phyloP scores from a whole-genome alignment of 2,329 filamentous ascomycete genomes.

The Penicillium psychrosexuale region DNA sequence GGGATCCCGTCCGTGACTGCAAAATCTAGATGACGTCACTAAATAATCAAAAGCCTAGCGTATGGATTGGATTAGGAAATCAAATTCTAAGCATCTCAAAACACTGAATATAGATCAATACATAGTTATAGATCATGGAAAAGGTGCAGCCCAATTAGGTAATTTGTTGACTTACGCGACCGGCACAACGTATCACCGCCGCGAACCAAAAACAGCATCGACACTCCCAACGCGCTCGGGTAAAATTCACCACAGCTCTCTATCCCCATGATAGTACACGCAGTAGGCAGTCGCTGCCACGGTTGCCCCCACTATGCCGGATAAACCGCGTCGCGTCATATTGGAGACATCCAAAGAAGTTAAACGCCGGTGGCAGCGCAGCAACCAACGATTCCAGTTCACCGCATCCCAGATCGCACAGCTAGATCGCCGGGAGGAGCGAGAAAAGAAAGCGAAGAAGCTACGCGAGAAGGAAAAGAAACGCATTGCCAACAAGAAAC shows the following conservation, averaged over 20 bases:
- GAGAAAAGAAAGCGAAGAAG: slow-evolving; percentile 40
- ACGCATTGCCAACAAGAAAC: slow-evolving; percentile 35
- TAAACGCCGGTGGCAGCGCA: slow-evolving; percentile 39
- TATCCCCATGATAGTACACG: slow-evolving; percentile 17
- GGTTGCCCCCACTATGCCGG: slow-evolving; percentile 28
- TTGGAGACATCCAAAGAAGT: slow-evolving; percentile 41
- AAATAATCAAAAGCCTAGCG: neutral
- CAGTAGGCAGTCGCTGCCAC: slow-evolving; percentile 20
- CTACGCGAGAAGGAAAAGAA: slow-evolving; percentile 36
- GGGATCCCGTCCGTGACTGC: slow-evolving; percentile 51
- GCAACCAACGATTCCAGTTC: slow-evolving; percentile 37
- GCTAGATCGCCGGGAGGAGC: slow-evolving; percentile 44
- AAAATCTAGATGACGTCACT: slow-evolving; percentile 17
- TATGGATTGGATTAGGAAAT: neutral
- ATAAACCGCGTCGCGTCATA: slow-evolving; percentile 32
- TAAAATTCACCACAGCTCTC: neutral
- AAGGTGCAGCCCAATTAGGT: slow-evolving; percentile 13
- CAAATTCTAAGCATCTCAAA: neutral
- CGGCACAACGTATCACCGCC: slow-evolving; percentile 35
- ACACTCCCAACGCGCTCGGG: neutral
- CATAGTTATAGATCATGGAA: neutral
- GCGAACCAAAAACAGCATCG: slow-evolving; percentile 3
- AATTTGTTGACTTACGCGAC: slow-evolving; percentile 20
- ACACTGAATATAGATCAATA: neutral
- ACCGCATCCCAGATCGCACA: slow-evolving; percentile 35